Evolutionary conservation across 495 filamentous ascomycete species (phyloP), one percentile per base, ranked within the genome.

Genomic region (Penicillium lagena): DNA sequence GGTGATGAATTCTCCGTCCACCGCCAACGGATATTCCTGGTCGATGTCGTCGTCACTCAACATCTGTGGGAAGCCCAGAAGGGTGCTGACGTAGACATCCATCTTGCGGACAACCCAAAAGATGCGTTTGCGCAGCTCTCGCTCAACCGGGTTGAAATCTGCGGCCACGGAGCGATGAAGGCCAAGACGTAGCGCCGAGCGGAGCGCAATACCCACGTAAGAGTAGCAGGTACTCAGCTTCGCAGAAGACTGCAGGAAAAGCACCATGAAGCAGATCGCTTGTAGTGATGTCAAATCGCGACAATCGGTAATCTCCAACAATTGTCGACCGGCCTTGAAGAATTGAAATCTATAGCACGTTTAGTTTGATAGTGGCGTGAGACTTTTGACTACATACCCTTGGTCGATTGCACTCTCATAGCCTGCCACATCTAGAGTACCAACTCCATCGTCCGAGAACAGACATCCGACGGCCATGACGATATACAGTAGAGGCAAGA

Each of bases 1-100:
- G 10, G 89, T 96, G 47, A 97, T 95, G 61, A 80, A 94, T 42
- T 95, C 86, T 55, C 94, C 90, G 51, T 96, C 89, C n/a, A 96
- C 75, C 46, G 90, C 84, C 40, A 81, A 64, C 7, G 91, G 91
- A 35, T 85, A 78, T 45, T 88, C 86, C 60, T 96, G 91, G 58
- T 97, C 91, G 50, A 97, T 83, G 55, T 96, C 91, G 39, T 95
- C 88, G 40, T 88, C 82, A 50, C 80, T 86, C 33, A 96, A 73
- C 60, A 90, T 85, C 43, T 86, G 72, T 1, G 91, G 91, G 22
- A 96, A 79, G 10, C 91, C 91, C 12, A 97, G 70, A 38, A 96
- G 68, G 7, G 89, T 90, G 41, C 88, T 89, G 13, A 96, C 87
- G 59, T 96, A 96, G 17, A 83, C 90, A 51, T 96, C 91, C 84